Base-by-base conservation (phyloP, 306 rosid genomes). In the Oxytropis ochrocephala region DNA sequence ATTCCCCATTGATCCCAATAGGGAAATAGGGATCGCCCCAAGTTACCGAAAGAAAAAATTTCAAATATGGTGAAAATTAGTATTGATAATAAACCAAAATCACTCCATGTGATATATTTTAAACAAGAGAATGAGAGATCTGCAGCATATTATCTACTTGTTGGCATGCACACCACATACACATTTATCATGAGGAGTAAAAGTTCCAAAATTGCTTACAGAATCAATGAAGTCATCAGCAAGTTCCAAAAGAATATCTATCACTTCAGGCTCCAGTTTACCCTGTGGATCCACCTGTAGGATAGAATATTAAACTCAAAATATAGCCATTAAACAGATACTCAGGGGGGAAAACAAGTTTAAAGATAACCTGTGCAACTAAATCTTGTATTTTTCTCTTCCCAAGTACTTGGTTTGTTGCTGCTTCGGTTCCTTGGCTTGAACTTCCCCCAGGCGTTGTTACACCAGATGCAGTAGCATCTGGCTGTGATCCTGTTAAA, bases 371-470 rank as follows among this genome's bases (percentile, higher is more conserved):
- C 99, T 95, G 99, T 30, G 96, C 85, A 64, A 89, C 99, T 83
- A 95, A 83, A 80, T 95, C 99, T 49, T 91, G 97, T 83, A 95
- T 91, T 85, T 95, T 95, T 81, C 99, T 87, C 87, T 95, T 95
- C 67, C 99, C 99, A 75, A 95, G 99, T 64, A 95, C 89, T 80
- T 95, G 99, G 81, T 91, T 95, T 57, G 99, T 91, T 13, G 96
- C 91, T 79, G 96, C 89, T 80, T 95, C 97, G 5, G 95, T 94
- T 79, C 99, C 99, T 86, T 91, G 99, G 81, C 99, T 95, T 50
- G 99, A 95, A 79, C 99, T 95, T 63, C 99, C 99, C 62, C 99
- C 99, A 7, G 97, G 97, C 27, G 99, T 94, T 29, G 97, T 94
- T 81, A 92, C 61, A 24, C 99, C 96, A 75, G 99, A 94, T 63